Conservation (phyloP, 129 eudicot genomes). For the Saposhnikovia divaricata region DNA sequence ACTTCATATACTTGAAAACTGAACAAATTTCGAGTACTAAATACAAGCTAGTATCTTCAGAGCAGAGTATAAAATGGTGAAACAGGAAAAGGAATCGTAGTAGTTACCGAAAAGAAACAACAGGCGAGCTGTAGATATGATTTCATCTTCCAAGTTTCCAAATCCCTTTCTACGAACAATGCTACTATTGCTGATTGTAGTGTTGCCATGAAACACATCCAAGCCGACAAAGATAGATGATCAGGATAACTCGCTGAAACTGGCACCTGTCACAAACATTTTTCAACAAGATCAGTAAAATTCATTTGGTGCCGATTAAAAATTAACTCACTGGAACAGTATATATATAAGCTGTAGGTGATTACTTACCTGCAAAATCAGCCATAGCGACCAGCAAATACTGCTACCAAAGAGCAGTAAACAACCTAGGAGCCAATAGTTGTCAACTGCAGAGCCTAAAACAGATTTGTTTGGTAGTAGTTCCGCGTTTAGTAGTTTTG, state of each 20-base stretch:
- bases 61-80: neutral
- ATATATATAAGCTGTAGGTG: neutral
- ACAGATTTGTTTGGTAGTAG: conserved; percentile 31
- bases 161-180: conserved; percentile 39
- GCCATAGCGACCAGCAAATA: conserved; percentile 82
- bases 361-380: conserved; percentile 57
- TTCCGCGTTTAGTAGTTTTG: conserved; percentile 52
- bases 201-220: conserved; percentile 65
- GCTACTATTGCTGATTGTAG: conserved; percentile 53
- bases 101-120: conserved; percentile 53
- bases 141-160: conserved; percentile 51
- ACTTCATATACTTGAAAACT: neutral
- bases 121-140: conserved; percentile 47
- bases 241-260: conserved; percentile 48
- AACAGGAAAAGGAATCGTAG: neutral
- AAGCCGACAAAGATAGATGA: conserved; percentile 64
- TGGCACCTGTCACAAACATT: conserved; percentile 42
- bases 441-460: conserved; percentile 18
- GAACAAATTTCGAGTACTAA: neutral
- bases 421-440: conserved; percentile 70
- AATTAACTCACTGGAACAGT: no score
- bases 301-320: neutral
- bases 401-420: conserved; percentile 58
- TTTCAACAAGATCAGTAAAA: neutral
- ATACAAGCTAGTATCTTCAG: neutral